A percentile compares a stretch with the other conserved stretches of the same genome.
These are phyloP conservation scores for Boletellus sp. DNA, from an alignment of 768 basidiomycete species.

Conservation along the genomic window DNA sequence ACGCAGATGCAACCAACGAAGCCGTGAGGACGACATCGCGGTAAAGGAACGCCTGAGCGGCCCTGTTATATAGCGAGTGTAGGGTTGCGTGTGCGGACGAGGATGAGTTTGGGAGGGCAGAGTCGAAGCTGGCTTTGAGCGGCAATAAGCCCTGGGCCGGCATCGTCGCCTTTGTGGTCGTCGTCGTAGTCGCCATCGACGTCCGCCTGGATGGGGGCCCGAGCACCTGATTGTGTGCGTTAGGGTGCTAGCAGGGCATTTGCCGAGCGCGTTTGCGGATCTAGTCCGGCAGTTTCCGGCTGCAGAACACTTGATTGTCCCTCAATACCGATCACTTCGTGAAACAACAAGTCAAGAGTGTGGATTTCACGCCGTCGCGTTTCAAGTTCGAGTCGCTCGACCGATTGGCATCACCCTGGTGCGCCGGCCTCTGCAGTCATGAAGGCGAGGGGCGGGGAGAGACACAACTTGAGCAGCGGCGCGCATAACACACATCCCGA, in stretches of 20 bases:
- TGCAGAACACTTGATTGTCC: background rate
- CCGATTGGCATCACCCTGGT: too few species aligned
- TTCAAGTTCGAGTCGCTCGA: too few species aligned
- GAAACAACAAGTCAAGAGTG: too few species aligned
- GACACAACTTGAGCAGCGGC: too few species aligned
- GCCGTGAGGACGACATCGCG: slow-evolving; percentile 67
- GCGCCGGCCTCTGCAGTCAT: too few species aligned
- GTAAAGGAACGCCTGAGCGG: slow-evolving; percentile 74
- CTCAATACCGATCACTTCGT: too few species aligned
- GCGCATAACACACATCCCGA: too few species aligned
- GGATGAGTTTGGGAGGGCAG: slow-evolving; percentile 2
- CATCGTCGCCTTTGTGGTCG: slow-evolving; percentile 27
- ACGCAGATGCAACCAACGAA: slow-evolving; percentile 64
- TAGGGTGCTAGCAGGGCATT: background rate
- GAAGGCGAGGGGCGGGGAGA: too few species aligned
- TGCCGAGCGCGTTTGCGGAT: background rate
- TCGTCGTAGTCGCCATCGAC: slow-evolving; percentile 50
- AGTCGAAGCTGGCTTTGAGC: slow-evolving; percentile 32
- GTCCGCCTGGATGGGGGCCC: slow-evolving; percentile 24
- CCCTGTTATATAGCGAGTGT: slow-evolving; percentile 70
- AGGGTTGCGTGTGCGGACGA: slow-evolving; percentile 47
- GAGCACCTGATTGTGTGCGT: slow-evolving; percentile 21
- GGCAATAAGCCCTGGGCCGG: slow-evolving; percentile 28
- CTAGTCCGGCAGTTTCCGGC: slow-evolving; percentile 1
- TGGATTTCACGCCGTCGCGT: too few species aligned